Base-by-base conservation (phyloP, 139 green algal genomes). In the Haematococcus sp. region DNA sequence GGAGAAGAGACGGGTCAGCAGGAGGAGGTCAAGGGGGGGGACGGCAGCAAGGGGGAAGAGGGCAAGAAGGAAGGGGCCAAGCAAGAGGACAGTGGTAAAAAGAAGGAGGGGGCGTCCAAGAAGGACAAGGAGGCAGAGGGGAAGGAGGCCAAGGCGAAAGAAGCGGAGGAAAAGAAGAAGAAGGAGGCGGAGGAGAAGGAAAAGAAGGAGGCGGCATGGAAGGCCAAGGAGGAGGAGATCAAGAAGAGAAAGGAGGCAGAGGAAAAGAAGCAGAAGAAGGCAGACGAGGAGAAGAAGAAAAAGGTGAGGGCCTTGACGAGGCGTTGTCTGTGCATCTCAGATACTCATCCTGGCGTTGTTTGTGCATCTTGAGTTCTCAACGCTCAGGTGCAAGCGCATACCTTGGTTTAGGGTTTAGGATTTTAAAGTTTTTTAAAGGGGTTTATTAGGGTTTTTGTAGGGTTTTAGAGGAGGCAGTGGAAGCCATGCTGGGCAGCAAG, bases 101-200 rank as follows among this genome's bases (percentile, higher is more conserved):
- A 71, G 63, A 51, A 32, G 28, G 34, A 22, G n/a, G 22, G 7
- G 28, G 61, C 5, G 68, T 25, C 43, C 43, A 13, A 28, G 40
- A 20, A 49, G 73, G 40, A 30, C 11, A 17, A 31, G 51, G 54
- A 23, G 40, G 54, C 7, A 70, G 61, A 35, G 54, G 70, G 11
- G 40, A 30, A 76, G 30, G 23, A 72, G 71, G 63, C 7, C 4
- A 25, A 71, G 11, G 33, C 7, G 35, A 71, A 34, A 34, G 35
- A 74, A 22, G 68, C 32, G 40, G 32, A 74, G 63, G 33, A 52
- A 15, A 69, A 69, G 25, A 30, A 51, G 20, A 69, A 60, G 65
- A 20, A 34, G 15, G 30, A 35, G n/a, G 43, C 34, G 44, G 11
- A 59, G 25, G 65, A 35, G 25, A 71, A 71, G 65, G 43, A 13